Conservation (phyloP, 2,329 filamentous ascomycete species). For the Paramyrothecium roridum region DNA sequence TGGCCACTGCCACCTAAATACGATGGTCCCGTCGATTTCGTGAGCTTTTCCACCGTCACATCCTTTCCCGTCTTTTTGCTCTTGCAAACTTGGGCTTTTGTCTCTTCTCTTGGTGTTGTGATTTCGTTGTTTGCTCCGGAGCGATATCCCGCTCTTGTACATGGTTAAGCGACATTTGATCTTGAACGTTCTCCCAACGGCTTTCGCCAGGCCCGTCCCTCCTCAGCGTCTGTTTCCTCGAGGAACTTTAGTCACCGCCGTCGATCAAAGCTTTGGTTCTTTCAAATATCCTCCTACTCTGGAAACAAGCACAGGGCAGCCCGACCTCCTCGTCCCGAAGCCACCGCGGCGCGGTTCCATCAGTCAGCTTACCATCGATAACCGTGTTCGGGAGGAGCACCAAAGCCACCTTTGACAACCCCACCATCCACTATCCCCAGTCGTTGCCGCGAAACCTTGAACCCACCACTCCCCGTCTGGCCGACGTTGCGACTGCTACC, state of each 20-base stretch:
- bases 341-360: neutral
- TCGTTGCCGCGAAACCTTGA: slow-evolving; percentile 1
- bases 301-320: neutral
- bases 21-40: slow-evolving; percentile 18
- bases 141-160: neutral
- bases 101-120: neutral
- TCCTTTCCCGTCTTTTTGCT: slow-evolving; percentile 12
- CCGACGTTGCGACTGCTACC: neutral
- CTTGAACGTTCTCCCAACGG: no score
- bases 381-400: slow-evolving; percentile 1
- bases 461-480: neutral
- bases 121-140: neutral
- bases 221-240: no score
- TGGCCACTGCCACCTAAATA: slow-evolving; percentile 24
- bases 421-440: slow-evolving; percentile 9
- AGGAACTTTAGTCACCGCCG: no score
- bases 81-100: slow-evolving; percentile 5
- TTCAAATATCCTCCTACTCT: neutral
- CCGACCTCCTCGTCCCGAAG: neutral
- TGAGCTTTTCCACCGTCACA: slow-evolving; percentile 17
- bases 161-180: no score
- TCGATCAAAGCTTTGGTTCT: no score
- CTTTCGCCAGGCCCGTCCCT: no score
- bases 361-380: slow-evolving; percentile 13
- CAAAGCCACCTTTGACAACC: neutral